Percentiles rank a stretch among this genome's conserved stretches.
These are phyloP conservation scores for Leccinum uliginosum DNA, from an alignment of 768 basidiomycete species.

Conservation along the genomic window DNA sequence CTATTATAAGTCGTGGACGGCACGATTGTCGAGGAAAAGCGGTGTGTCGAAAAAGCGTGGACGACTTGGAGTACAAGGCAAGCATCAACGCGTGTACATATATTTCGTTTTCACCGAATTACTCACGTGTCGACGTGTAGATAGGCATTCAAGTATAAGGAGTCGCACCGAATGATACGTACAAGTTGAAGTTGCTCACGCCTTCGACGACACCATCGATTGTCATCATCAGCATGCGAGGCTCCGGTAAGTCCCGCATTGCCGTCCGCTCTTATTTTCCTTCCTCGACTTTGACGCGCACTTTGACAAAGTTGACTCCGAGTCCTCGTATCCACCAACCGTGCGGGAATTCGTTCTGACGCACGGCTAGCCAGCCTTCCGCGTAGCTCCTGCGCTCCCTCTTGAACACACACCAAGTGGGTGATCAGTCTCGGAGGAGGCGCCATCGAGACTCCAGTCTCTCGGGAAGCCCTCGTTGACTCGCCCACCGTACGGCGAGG, in stretches of 20 bases:
- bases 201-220: slow-evolving; percentile 50
- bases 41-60: slow-evolving; percentile 99
- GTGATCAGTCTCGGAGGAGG: slow-evolving; percentile 93
- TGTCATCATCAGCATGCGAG: slow-evolving; percentile 92
- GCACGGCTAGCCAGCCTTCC: slow-evolving; percentile 89
- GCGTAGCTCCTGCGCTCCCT: slow-evolving; percentile 67
- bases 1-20: slow-evolving; percentile 62
- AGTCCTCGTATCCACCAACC: slow-evolving; percentile 51
- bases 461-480: slow-evolving; percentile 65
- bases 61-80: slow-evolving; percentile 94
- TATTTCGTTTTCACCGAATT: not conserved
- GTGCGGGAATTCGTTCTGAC: slow-evolving; percentile 73
- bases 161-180: slow-evolving; percentile 53
- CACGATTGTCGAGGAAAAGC: slow-evolving; percentile 87
- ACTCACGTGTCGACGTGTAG: slow-evolving; percentile 37
- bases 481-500: slow-evolving; percentile 91
- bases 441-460: slow-evolving; percentile 80
- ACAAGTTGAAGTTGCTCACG: slow-evolving; percentile 18
- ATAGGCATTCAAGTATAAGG: slow-evolving; percentile 88
- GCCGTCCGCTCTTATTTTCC: slow-evolving; percentile 64
- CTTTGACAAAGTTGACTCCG: too few relatives aligned
- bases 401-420: slow-evolving; percentile 55
- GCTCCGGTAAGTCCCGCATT: slow-evolving; percentile 90
- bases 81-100: slow-evolving; percentile 4
- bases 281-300: slow-evolving; percentile 82